Base-by-base conservation (phyloP, 306 rosid species). In the Alnus rubra region DNA sequence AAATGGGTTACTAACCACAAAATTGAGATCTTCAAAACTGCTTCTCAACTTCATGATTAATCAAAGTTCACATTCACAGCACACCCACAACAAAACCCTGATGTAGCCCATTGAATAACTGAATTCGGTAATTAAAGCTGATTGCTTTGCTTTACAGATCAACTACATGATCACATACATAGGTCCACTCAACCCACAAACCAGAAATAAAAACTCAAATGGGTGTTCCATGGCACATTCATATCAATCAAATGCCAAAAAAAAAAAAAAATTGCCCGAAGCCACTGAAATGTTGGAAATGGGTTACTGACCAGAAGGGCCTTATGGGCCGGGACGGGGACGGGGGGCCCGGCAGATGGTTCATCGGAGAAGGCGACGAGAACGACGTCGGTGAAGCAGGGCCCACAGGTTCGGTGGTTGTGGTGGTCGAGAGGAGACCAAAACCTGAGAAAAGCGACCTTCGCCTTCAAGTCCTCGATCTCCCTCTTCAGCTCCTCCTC, bases 381-480 rank as follows among this genome's bases (percentile, higher is more conserved):
- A 55, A 86, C 47, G 52, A 94, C 78, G 76, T 94, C 95, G 74
- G 90, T 37, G 79, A 88, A 74, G 77, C 82, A 48, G 3, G 83
- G 72, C 69, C 82, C 49, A 53, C 65, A 14, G 31, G 31, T 56
- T 2, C 79, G 88, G 78, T 71, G 76, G 81, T 54, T 76, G 47
- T 77, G 76, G 7, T 75, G 80, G 74, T 83, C 71, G 45, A 19
- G 2, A 0, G 94, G 87, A 65, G 84, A 82, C 53, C 60, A 71
- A 65, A 86, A 77, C 49, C 79, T 69, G 69, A 95, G 98, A 75
- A 92, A 95, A 31, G 91, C 79, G 54, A 91, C 84, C 75, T 88
- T 91, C 31, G 97, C 76, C 68, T 80, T 89, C 76, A 95, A 85
- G 3, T 89, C 92, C 5, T 90, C 89, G 92, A 95, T 95, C 90